Conservation (phyloP, 2,329 filamentous ascomycete genomes). For the Tympanopsis confertula region DNA sequence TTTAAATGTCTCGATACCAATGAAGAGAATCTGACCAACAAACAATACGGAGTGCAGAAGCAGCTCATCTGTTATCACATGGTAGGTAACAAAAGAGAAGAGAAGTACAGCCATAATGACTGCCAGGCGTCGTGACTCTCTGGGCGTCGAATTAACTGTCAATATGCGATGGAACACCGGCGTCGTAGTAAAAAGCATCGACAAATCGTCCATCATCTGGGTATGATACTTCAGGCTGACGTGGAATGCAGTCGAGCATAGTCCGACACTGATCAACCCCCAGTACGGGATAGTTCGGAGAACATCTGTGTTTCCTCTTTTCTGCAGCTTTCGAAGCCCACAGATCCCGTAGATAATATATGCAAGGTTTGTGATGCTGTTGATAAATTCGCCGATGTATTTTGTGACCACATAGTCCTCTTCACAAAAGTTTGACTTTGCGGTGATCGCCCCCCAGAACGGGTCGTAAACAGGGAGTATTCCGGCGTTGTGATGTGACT, state of each 20-base stretch:
- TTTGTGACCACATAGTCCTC: neutral
- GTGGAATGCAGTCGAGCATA: slow-evolving; percentile 15
- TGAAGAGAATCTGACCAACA: slow-evolving; percentile 5
- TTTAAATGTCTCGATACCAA: slow-evolving; percentile 4
- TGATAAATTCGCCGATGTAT: neutral
- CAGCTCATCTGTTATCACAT: slow-evolving; percentile 9
- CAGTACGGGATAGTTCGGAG: neutral
- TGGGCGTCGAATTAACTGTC: slow-evolving; percentile 6
- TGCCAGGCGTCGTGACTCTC: slow-evolving; percentile 3
- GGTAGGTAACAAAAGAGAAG: slow-evolving; percentile 5
- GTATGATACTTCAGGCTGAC: slow-evolving; percentile 19
- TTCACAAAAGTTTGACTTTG: neutral
- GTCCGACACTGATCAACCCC: slow-evolving; percentile 9
- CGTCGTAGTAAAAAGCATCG: slow-evolving; percentile 10
- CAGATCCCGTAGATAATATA: slow-evolving; percentile 11
- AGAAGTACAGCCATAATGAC: neutral
- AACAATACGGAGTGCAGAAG: slow-evolving; percentile 8
- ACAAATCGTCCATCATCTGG: slow-evolving; percentile 15
- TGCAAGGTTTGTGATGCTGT: neutral
- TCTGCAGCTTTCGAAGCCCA: slow-evolving; percentile 5
- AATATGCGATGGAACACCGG: slow-evolving; percentile 10
- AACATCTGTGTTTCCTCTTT: slow-evolving; percentile 1
- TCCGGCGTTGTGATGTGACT: too few relatives aligned
- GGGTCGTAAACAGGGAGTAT: too few relatives aligned
- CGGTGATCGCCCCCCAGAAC: neutral